Evolutionary conservation across 768 basidiomycete species (phyloP).

Genomic region (Baorangia bicolor): DNA sequence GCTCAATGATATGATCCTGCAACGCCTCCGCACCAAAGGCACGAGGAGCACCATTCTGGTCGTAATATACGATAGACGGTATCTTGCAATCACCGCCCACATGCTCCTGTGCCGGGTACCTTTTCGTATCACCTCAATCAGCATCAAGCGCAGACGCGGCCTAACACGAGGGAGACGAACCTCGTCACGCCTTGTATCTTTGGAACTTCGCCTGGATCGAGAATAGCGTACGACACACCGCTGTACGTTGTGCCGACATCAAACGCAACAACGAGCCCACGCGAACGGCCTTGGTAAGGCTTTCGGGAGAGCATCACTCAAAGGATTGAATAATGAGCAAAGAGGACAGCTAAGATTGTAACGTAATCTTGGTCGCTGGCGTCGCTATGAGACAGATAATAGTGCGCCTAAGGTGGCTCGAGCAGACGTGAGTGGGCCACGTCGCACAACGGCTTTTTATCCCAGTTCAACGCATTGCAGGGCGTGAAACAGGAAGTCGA

Average conservation of each 20-base stretch:
- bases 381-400: background rate
- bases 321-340: background rate
- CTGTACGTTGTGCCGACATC: slow-evolving; percentile 44
- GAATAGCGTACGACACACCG: slow-evolving; percentile 41
- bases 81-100: slow-evolving; percentile 47
- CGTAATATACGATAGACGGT: slow-evolving; percentile 49
- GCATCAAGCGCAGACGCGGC: background rate
- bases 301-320: slow-evolving; percentile 33
- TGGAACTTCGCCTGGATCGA: slow-evolving; percentile 40
- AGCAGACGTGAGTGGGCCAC: background rate
- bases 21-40: slow-evolving; percentile 48
- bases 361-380: slow-evolving; percentile 9
- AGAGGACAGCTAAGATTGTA: background rate
- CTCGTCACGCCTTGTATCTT: slow-evolving; percentile 36
- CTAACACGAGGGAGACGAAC: slow-evolving; percentile 21
- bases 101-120: slow-evolving; percentile 44
- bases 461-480: background rate
- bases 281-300: slow-evolving; percentile 38
- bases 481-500: background rate
- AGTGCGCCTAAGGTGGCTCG: background rate
- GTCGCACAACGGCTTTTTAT: slow-evolving; percentile 19
- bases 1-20: slow-evolving; percentile 38
- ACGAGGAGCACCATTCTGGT: slow-evolving; percentile 36
- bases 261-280: slow-evolving; percentile 39
- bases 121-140: slow-evolving; percentile 9